phyloP scores from a whole-genome alignment of 2,329 filamentous ascomycete genomes.

The Dactylellina parvicollis region DNA sequence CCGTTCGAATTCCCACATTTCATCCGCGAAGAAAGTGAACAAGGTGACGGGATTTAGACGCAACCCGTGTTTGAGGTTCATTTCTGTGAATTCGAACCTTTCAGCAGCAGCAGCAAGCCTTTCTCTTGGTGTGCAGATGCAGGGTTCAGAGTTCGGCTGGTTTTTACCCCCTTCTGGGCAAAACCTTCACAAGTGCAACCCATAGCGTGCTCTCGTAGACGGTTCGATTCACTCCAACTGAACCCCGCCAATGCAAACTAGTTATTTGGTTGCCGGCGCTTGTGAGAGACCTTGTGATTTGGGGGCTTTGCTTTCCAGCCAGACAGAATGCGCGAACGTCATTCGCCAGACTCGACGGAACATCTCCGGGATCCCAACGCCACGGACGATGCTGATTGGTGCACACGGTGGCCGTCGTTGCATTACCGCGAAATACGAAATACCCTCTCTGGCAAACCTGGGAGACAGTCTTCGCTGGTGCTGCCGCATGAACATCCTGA shows the following conservation, averaged over 20 bases:
- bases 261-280: constrained; percentile 49
- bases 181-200: constrained; percentile 6
- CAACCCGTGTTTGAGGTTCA: constrained; percentile 48
- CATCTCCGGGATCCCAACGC: constrained; percentile 22
- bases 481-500: constrained; percentile 34
- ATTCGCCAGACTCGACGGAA: constrained; percentile 28
- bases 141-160: constrained; percentile 11
- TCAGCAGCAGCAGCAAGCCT: constrained; percentile 3
- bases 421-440: not conserved
- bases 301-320: constrained; percentile 23
- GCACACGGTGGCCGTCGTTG: not conserved
- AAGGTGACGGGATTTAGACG: constrained; percentile 52
- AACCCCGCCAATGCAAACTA: constrained; percentile 25
- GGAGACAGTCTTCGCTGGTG: constrained; percentile 12
- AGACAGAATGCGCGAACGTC: constrained; percentile 15
- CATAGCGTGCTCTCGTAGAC: constrained; percentile 2
- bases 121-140: constrained; percentile 15
- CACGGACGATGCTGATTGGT: constrained; percentile 31
- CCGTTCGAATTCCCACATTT: constrained; percentile 31
- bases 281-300: constrained; percentile 49
- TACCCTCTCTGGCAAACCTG: not conserved
- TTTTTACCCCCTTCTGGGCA: constrained; percentile 11
- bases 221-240: constrained; percentile 2
- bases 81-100: constrained; percentile 3
- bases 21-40: constrained; percentile 42